Evolutionary conservation across 164 flowering plant species (phyloP).

Genomic region (Cinnamomum chago): DNA sequence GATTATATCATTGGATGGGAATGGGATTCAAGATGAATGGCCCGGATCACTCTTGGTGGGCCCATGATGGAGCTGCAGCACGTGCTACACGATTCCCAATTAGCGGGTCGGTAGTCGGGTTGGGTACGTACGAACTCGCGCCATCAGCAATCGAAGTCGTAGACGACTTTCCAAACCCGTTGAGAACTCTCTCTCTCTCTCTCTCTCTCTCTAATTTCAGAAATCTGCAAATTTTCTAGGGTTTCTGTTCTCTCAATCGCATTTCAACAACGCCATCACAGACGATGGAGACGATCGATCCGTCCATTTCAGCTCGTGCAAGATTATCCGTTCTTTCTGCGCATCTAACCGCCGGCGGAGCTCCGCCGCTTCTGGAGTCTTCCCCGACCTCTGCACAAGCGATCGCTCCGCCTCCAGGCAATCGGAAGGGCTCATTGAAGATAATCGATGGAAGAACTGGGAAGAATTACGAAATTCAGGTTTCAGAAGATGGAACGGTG

Average conservation of each 20-base stretch:
- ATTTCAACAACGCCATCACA: neutral
- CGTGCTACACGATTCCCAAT: too few relatives aligned
- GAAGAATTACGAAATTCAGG: slow-evolving; percentile 57
- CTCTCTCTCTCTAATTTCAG: neutral
- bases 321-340: slow-evolving; percentile 71
- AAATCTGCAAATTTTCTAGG: neutral
- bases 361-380: slow-evolving; percentile 31
- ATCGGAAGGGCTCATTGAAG: slow-evolving; percentile 52
- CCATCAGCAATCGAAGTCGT: too few relatives aligned
- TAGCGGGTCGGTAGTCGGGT: too few relatives aligned
- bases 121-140: too few relatives aligned
- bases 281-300: slow-evolving; percentile 25
- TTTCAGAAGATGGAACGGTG: slow-evolving; percentile 75
- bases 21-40: too few relatives aligned
- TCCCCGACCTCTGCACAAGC: slow-evolving; percentile 45
- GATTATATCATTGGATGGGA: too few relatives aligned
- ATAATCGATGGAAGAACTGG: slow-evolving; percentile 83
- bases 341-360: slow-evolving; percentile 33
- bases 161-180: too few relatives aligned
- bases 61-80: too few relatives aligned
- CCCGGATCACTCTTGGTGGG: too few relatives aligned
- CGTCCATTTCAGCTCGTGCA: slow-evolving; percentile 35
- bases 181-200: neutral
- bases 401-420: slow-evolving; percentile 45
- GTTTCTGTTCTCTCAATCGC: neutral